A percentile compares a stretch with the other conserved stretches of the same genome.
phyloP scores from a whole-genome alignment of 192 early-diverging fungal species.

The Coemansia sp. region DNA sequence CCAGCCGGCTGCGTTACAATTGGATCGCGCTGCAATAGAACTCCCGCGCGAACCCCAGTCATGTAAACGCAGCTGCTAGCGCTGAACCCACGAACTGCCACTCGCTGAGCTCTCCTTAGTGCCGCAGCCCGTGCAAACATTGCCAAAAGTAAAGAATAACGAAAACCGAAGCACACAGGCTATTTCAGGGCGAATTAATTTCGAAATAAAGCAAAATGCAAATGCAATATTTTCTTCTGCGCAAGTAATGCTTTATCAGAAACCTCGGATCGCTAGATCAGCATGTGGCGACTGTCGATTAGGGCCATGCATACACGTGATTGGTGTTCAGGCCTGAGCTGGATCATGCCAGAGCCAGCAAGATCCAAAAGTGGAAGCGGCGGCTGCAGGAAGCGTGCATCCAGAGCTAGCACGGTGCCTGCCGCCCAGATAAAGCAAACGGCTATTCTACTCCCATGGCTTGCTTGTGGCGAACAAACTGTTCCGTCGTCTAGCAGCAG shows the following conservation, averaged over 20 bases:
- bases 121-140: slow-evolving; percentile 18
- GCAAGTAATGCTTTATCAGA: not conserved
- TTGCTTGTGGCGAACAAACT: not conserved
- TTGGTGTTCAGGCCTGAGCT: not conserved
- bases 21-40: slow-evolving; percentile 53
- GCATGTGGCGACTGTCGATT: not conserved
- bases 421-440: not conserved
- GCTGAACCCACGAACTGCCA: slow-evolving; percentile 34
- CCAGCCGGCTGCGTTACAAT: slow-evolving; percentile 36
- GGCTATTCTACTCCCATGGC: not conserved
- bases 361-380: not conserved
- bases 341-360: not conserved
- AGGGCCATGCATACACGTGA: slow-evolving; percentile 1
- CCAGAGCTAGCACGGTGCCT: not conserved
- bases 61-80: not conserved
- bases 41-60: slow-evolving; percentile 23
- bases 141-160: not conserved
- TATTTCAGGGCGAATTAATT: no score
- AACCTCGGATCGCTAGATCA: not conserved
- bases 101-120: not conserved
- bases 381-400: not conserved
- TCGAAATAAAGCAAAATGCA: not conserved
- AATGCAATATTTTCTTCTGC: not conserved
- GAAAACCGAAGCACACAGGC: not conserved
- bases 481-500: not conserved